Conservation (phyloP, 2,329 filamentous ascomycete genomes). For the Scedosporium aurantiacum region DNA sequence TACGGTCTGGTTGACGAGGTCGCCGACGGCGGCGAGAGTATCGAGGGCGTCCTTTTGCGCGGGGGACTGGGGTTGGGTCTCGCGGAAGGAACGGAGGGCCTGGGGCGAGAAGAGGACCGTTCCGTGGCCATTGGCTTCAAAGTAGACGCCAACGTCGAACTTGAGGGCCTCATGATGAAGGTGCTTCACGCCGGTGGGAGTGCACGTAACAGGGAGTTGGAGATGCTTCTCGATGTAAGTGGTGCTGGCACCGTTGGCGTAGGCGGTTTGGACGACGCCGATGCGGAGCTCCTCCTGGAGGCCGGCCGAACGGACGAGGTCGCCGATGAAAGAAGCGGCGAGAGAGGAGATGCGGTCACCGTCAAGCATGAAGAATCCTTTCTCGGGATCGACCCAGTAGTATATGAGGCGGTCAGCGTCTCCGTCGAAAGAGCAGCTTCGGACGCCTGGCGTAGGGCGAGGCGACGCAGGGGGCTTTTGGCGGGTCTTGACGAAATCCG, state of each 20-base stretch:
- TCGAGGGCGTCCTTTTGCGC: constrained; percentile 85
- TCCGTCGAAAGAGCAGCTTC: constrained; percentile 85
- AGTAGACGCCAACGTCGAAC: constrained; percentile 95
- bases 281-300: constrained; percentile 74
- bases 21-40: constrained; percentile 68
- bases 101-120: constrained; percentile 88
- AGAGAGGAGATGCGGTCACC: constrained; percentile 95
- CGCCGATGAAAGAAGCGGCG: constrained; percentile 84
- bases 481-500: constrained; percentile 95
- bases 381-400: constrained; percentile 78
- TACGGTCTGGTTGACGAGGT: constrained; percentile 96
- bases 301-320: constrained; percentile 70
- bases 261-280: constrained; percentile 92
- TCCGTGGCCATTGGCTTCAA: constrained; percentile 96
- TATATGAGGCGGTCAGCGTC: constrained; percentile 94
- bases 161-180: constrained; percentile 92
- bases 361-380: constrained; percentile 82
- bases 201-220: constrained; percentile 82
- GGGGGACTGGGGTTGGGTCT: constrained; percentile 75
- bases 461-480: constrained; percentile 80
- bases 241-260: constrained; percentile 92
- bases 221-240: constrained; percentile 83
- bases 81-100: constrained; percentile 67
- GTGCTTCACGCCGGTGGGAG: constrained; percentile 92
- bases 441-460: constrained; percentile 62